Base-by-base conservation (phyloP, 1,284 basidiomycete species). In the Pterulicium gracile region DNA sequence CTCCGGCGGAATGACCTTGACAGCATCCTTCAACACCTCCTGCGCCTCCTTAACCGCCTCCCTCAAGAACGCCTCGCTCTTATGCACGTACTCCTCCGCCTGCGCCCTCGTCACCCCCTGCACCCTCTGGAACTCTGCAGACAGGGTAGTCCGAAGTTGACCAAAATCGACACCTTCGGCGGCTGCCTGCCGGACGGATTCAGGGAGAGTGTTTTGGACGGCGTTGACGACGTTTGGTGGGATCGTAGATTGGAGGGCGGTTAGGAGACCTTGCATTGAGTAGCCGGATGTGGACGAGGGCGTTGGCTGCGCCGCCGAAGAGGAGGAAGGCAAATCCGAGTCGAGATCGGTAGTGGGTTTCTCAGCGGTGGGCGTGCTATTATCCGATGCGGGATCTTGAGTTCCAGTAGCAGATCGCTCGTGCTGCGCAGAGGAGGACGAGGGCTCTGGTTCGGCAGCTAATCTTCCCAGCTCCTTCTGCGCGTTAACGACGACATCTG, bases 1-100 rank as follows among this genome's bases (percentile, higher is more conserved):
- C 36, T 85, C 81, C 0, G 91, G 91, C 1, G 92, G 92, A 5
- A 96, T 70, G 44, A 96, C 82, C 59, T 88, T 88, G 54, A 96
- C 88, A 10, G 89, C 90, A 44, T 92, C 88, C 48, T 79, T 78
- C 23, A 91, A 62, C 47, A 81, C 87, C 47, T 82, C 82, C 14
- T 82, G 75, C 3, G 88, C 83, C 54, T 82, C 80, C 53, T 75
- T 82, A 62, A 88, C 63, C 13, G 68, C 81, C 50, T 83, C 82
- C 36, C 78, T 73, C 22, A 94, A 61, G 35, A 88, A 61, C 15
- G 65, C 75, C 57, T 91, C 88, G 53, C 85, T 83, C 63, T 80
- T 82, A 53, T 82, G 79, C 13, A 84, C 85, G 52, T 91, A 84
- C 57, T 87, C 88, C 61, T 90, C 88, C 2, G 88, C 86, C 56